Conservation (phyloP, 495 filamentous ascomycete species). For the Hyaloscypha finlandica region DNA sequence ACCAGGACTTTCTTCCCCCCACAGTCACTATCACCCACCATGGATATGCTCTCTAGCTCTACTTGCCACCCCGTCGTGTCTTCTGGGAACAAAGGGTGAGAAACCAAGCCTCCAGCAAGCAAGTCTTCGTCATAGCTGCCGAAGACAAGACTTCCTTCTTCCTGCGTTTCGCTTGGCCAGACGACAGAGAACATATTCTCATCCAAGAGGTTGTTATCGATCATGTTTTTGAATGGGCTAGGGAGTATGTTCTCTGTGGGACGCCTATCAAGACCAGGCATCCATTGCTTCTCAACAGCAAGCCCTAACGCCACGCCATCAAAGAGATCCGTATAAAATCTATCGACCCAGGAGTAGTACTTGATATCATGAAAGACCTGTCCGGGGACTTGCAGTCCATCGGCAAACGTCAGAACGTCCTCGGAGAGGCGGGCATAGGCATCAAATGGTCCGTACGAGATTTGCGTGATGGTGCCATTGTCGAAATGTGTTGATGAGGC, state of each 20-base stretch:
- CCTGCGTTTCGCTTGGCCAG: slow-evolving; percentile 1
- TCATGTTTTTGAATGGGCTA: slow-evolving; percentile 7
- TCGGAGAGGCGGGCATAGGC: background rate
- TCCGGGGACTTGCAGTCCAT: background rate
- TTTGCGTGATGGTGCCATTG: background rate
- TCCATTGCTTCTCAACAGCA: no score
- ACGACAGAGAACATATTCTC: slow-evolving; percentile 7
- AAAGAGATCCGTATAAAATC: background rate
- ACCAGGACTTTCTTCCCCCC: background rate
- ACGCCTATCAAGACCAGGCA: background rate
- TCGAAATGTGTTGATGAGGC: background rate
- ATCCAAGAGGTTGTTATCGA: slow-evolving; percentile 1
- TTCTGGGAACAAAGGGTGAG: no score
- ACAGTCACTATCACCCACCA: background rate
- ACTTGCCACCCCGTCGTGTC: background rate
- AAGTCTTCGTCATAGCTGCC: background rate
- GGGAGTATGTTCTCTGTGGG: background rate
- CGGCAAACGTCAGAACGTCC: background rate
- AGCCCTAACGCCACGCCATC: no score
- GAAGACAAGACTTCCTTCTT: background rate
- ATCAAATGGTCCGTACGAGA: background rate
- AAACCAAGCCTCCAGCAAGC: background rate
- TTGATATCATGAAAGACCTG: background rate
- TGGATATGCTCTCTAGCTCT: background rate
- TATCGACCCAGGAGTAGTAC: background rate